These are phyloP conservation scores for Penicillium hesseltinei DNA, from an alignment of 2,329 filamentous ascomycete genomes.

Conservation along the genomic window DNA sequence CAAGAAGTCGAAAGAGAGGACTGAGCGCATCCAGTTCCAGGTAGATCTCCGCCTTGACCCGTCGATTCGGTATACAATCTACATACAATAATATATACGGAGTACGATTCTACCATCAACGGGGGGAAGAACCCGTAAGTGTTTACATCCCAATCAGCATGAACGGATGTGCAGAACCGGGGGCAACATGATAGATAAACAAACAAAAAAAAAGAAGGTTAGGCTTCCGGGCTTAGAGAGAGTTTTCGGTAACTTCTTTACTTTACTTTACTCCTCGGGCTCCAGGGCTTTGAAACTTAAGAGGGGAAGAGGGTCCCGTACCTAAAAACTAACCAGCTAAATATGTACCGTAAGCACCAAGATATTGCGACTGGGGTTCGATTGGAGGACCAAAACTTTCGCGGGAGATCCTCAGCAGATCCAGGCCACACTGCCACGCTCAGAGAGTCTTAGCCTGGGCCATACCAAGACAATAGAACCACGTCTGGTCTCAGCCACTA, in stretches of 20 bases:
- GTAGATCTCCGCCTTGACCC: conserved; percentile 3
- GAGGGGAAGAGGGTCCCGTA: conserved; percentile 25
- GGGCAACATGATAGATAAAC: conserved; percentile 2
- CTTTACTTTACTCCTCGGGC: conserved; percentile 1
- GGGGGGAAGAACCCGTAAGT: neutral
- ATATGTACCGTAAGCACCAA: neutral
- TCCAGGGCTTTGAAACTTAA: neutral
- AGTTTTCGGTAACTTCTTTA: conserved; percentile 26
- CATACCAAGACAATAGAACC: neutral
- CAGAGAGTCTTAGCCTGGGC: neutral
- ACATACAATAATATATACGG: neutral
- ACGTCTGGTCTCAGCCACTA: neutral
- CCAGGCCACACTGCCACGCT: conserved; percentile 17
- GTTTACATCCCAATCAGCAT: conserved; percentile 14
- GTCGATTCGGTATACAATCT: neutral
- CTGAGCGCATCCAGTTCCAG: conserved; percentile 3
- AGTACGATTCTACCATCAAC: neutral
- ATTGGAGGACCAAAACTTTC: conserved; percentile 31
- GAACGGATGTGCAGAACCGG: conserved; percentile 14
- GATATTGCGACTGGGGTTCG: conserved; percentile 14
- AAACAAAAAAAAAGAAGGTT: conserved; percentile 14
- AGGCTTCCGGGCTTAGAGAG: conserved; percentile 19
- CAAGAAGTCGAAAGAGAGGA: neutral
- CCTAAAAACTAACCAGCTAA: conserved; percentile 9
- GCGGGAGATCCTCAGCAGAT: conserved; percentile 41